Evolutionary conservation across 78 protist species (phyloP).

Genomic region (Capsaspora owczarzaki): DNA sequence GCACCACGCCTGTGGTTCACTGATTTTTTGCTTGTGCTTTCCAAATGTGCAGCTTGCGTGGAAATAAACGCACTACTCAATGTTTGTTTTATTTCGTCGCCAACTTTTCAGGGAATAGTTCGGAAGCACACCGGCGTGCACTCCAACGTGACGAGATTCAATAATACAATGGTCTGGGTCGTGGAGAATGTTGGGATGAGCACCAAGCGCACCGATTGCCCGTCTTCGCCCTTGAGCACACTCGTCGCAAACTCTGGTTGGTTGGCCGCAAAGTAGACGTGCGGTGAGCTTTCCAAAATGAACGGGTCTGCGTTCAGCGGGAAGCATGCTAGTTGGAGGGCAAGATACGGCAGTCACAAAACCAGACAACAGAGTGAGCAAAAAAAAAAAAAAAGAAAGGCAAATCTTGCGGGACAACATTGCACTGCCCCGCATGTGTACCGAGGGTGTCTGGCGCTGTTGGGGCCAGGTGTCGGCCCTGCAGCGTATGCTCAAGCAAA

Average conservation of each 20-base stretch:
- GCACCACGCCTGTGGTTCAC: too few species aligned
- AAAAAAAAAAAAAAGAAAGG: neutral
- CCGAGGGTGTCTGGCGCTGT: constrained; percentile 55
- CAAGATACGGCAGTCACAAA: neutral
- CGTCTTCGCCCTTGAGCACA: neutral
- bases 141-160: constrained; percentile 19
- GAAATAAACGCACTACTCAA: too few species aligned
- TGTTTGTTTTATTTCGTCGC: too few species aligned
- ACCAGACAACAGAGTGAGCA: neutral
- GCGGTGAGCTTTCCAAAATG: constrained; percentile 7
- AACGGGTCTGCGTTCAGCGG: constrained; percentile 36
- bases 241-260: constrained; percentile 10
- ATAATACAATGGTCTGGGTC: neutral
- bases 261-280: constrained; percentile 50
- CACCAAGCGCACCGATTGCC: neutral
- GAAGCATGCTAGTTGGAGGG: constrained; percentile 17
- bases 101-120: too few species aligned
- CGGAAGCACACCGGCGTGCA: neutral
- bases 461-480: constrained; percentile 43
- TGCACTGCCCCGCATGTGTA: neutral
- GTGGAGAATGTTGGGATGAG: constrained; percentile 9
- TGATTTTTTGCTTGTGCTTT: too few species aligned
- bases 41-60: too few species aligned
- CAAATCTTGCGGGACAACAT: neutral
- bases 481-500: neutral